phyloP scores from a whole-genome alignment of 1,284 basidiomycete species.

The Marasmius sp. region DNA sequence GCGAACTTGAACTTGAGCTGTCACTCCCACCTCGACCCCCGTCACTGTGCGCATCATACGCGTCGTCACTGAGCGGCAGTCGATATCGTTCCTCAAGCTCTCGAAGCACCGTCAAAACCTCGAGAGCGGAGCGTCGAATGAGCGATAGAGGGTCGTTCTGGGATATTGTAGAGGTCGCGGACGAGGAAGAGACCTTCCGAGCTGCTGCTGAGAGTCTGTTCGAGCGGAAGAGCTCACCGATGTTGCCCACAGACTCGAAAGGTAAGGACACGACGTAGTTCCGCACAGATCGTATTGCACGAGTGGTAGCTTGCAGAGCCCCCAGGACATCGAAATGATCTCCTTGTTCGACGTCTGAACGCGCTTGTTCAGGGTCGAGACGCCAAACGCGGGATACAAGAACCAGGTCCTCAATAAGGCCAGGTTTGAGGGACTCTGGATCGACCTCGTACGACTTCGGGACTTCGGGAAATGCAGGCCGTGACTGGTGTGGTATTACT shows the following conservation, averaged over 20 bases:
- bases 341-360: not conserved
- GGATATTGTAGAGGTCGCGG: constrained; percentile 10
- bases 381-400: constrained; percentile 58
- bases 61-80: constrained; percentile 68
- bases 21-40: constrained; percentile 38
- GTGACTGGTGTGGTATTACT: constrained; percentile 44
- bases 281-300: constrained; percentile 73
- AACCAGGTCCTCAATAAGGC: constrained; percentile 70
- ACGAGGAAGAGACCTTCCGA: not conserved
- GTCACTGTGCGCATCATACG: constrained; percentile 74
- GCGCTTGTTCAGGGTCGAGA: constrained; percentile 26
- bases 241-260: constrained; percentile 60
- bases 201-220: constrained; percentile 7
- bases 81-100: constrained; percentile 68
- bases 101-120: constrained; percentile 72
- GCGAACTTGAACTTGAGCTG: constrained; percentile 31
- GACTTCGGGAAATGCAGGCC: constrained; percentile 47
- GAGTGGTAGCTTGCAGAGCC: constrained; percentile 73
- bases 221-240: constrained; percentile 40
- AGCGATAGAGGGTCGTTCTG: constrained; percentile 61
- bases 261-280: constrained; percentile 81
- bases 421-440: constrained; percentile 68
- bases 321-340: constrained; percentile 56
- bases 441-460: constrained; percentile 69
- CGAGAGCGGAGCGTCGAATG: constrained; percentile 72